Base-by-base conservation (phyloP, 768 basidiomycete genomes). In the Tulasnella sp. region DNA sequence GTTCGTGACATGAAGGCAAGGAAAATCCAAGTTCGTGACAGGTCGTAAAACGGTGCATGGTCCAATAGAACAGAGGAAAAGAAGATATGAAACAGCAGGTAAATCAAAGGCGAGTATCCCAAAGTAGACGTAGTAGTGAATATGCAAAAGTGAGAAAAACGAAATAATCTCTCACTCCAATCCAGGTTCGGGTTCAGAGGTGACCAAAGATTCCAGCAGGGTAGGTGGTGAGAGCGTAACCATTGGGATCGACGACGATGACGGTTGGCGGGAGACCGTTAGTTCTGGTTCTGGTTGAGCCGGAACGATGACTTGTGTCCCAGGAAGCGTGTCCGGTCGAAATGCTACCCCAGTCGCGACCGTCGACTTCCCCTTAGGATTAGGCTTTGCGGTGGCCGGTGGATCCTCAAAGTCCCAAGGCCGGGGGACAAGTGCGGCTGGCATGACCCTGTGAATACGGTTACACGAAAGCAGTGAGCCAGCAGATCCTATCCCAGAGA, bases 361-460 rank as follows among this genome's bases (percentile, higher is more conserved):
- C 23, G 42, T 23, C 24, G 42, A 34, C 1, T 27, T 43, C 11
- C 30, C 58, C 29, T 48, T 42, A 15, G 58, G 34, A 15, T 38
- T 19, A 19, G 45, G 26, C 51, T 47, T 51, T 3, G 47, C 23
- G 24, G 29, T 34, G n/a, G 49, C 43, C 27, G 75, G 72, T 4
- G 73, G 69, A 34, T 82, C 74, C 56, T 81, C 60, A 61, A 80
- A 90, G 68, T 91, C 88, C 88, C 88, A 91, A 38, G 88, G 73
- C 24, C 84, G 83, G 42, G 88, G 83, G 50, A 65, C 64, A 72
- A 90, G 73, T 3, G 88, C 88, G 52, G 82, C 80, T 21, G 88
- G 88, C 77, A 90, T 80, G 51, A 89, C 78, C 86, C 83, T 85
- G 60, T 24, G 34, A 19, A 7, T 21, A 53, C 51, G 34, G 42